phyloP scores from a whole-genome alignment of 768 basidiomycete species.

The Kwoniella botswanensis region DNA sequence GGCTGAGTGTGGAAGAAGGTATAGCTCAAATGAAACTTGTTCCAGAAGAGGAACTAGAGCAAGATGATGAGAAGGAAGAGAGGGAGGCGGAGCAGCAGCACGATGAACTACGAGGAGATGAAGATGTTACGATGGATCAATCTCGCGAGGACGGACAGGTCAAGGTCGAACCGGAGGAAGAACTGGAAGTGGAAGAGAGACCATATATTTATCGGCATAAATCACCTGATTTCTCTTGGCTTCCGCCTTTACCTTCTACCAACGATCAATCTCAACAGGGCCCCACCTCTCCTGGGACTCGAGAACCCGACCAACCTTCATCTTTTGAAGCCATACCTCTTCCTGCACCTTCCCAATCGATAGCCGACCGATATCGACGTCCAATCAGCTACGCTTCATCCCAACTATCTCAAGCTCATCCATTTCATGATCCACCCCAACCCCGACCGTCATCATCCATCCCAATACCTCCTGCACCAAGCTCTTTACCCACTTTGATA shows the following conservation, averaged over 20 bases:
- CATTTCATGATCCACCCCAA: slow-evolving; percentile 34
- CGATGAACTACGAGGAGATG: neutral
- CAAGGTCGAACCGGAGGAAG: slow-evolving; percentile 12
- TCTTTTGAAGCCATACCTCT: neutral
- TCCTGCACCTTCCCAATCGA: slow-evolving; percentile 20
- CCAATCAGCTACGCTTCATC: slow-evolving; percentile 38
- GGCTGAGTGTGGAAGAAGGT: slow-evolving; percentile 26
- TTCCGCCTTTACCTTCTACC: slow-evolving; percentile 38
- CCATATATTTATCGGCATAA: slow-evolving; percentile 9
- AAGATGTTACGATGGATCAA: neutral
- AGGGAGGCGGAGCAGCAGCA: slow-evolving; percentile 16
- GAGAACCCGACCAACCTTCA: neutral
- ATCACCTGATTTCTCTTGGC: slow-evolving; percentile 35
- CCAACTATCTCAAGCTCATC: slow-evolving; percentile 29
- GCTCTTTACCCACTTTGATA: slow-evolving; percentile 40
- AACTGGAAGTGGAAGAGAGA: slow-evolving; percentile 1
- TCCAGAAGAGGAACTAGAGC: slow-evolving; percentile 8
- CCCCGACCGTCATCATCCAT: neutral
- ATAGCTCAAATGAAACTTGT: slow-evolving; percentile 34
- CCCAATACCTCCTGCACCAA: slow-evolving; percentile 26
- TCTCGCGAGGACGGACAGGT: neutral
- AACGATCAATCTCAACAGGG: neutral
- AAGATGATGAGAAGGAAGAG: neutral
- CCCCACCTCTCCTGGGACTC: neutral
- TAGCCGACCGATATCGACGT: slow-evolving; percentile 34